Conservation (phyloP, 768 basidiomycete species). For the Pleurotus sapidus region DNA sequence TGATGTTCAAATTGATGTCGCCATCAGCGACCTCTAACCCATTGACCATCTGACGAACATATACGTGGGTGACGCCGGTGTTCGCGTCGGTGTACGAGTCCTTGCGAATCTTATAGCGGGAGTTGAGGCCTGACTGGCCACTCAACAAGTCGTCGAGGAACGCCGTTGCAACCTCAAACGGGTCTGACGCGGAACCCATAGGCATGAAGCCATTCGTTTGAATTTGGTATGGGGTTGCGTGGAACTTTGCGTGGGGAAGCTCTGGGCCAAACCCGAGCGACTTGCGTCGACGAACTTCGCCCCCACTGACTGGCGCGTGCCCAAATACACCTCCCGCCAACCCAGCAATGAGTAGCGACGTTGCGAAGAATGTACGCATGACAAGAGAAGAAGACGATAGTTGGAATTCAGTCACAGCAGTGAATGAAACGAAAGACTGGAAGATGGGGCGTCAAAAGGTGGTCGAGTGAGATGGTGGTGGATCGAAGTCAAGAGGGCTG, state of each 20-base stretch:
- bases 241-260: constrained; percentile 70
- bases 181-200: constrained; percentile 38
- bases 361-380: constrained; percentile 68
- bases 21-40: constrained; percentile 89
- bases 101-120: constrained; percentile 60
- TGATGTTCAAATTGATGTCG: constrained; percentile 92
- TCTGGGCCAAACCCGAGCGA: constrained; percentile 86
- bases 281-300: constrained; percentile 58
- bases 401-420: constrained; percentile 6
- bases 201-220: constrained; percentile 39
- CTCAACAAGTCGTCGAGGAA: constrained; percentile 55
- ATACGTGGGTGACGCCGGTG: constrained; percentile 88
- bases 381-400: constrained; percentile 3
- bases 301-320: constrained; percentile 33
- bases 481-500: constrained; percentile 1
- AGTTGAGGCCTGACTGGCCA: constrained; percentile 32
- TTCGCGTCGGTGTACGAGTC: constrained; percentile 87
- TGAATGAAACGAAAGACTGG: not conserved
- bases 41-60: constrained; percentile 79
- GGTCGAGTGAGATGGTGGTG: constrained; percentile 6
- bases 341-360: constrained; percentile 57
- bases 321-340: constrained; percentile 56
- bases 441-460: not conserved
- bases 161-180: constrained; percentile 56
- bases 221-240: constrained; percentile 45